Conservation (phyloP, 257 asterid species). For the Capsicum rhomboideum region DNA sequence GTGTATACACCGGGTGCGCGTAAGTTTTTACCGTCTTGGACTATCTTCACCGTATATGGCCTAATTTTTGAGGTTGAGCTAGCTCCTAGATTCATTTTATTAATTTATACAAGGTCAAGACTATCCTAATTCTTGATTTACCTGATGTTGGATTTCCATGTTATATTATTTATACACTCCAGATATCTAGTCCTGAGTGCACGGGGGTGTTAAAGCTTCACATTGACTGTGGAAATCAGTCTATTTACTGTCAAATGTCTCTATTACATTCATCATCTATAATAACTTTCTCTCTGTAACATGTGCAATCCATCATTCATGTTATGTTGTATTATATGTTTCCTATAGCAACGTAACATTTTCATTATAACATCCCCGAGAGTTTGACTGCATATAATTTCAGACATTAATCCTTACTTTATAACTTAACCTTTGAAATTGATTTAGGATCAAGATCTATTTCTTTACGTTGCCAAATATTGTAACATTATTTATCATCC, state of each 20-base stretch:
- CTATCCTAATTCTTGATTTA: not conserved
- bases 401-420: not conserved
- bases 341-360: not conserved
- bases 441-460: not conserved
- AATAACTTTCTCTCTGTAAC: not conserved
- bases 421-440: not conserved
- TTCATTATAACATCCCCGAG: not conserved
- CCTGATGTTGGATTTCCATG: not conserved
- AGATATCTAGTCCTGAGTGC: not conserved
- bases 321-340: not conserved
- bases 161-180: not conserved
- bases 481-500: not conserved
- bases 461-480: not conserved
- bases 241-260: not conserved
- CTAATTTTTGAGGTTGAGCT: not conserved
- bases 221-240: not conserved
- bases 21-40: too few species aligned
- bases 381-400: not conserved
- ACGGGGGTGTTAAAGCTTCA: not conserved
- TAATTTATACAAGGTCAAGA: too few species aligned
- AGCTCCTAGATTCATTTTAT: not conserved
- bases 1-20: too few species aligned
- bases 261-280: fast-evolving
- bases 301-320: not conserved
- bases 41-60: too few species aligned